phyloP scores from a whole-genome alignment of 441 rosid species.

The Gossypium schwendimanii region DNA sequence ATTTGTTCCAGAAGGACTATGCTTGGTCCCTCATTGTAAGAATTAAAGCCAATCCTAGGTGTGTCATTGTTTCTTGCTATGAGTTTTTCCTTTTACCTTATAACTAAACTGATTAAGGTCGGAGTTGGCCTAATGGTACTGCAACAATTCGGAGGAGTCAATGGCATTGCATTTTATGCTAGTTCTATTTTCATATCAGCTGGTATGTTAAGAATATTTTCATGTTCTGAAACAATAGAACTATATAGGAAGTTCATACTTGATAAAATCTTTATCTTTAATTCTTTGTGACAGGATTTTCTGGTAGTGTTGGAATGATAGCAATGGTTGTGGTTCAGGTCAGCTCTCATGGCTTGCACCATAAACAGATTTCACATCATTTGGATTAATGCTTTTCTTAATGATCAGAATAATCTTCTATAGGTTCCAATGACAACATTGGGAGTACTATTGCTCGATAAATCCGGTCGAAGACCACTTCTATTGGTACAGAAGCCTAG shows the following conservation, averaged over 20 bases:
- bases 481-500: conserved; percentile 41
- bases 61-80: background rate
- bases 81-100: background rate
- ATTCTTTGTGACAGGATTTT: conserved; percentile 40
- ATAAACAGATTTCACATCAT: background rate
- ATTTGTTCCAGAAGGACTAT: conserved; percentile 52
- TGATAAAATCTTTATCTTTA: background rate
- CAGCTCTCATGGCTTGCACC: conserved; percentile 3
- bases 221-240: background rate
- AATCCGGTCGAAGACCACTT: conserved; percentile 62
- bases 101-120: conserved; percentile 23
- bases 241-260: background rate
- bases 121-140: conserved; percentile 57
- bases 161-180: conserved; percentile 50
- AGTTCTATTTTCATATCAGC: conserved; percentile 44
- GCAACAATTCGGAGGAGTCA: conserved; percentile 61
- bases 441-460: conserved; percentile 63
- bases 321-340: conserved; percentile 74
- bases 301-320: conserved; percentile 52
- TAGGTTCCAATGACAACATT: conserved; percentile 67
- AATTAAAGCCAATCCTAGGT: conserved; percentile 9
- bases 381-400: conserved; percentile 5
- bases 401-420: conserved; percentile 17
- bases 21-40: conserved; percentile 54
- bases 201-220: conserved; percentile 21